Conservation (phyloP, 257 asterid species). For the Leptodermis oblonga region DNA sequence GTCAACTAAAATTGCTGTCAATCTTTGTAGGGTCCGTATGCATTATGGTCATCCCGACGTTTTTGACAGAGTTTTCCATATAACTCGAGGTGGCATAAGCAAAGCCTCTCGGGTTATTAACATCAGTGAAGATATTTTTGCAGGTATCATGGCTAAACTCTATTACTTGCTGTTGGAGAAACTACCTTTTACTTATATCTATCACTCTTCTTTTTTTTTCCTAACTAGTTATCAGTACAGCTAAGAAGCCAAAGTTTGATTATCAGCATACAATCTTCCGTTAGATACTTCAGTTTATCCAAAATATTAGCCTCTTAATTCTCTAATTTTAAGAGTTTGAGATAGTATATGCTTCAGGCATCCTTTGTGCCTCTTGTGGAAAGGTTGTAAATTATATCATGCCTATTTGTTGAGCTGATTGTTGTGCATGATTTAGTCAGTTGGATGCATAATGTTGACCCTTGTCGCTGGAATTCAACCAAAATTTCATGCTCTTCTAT, state of each 20-base stretch:
- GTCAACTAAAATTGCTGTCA: conserved; percentile 19
- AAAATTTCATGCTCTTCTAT: too few relatives aligned
- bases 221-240: background rate
- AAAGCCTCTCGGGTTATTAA: conserved; percentile 95
- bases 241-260: background rate
- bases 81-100: conserved; percentile 98
- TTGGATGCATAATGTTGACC: background rate
- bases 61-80: conserved; percentile 92
- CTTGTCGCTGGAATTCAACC: too few relatives aligned
- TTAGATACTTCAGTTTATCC: background rate
- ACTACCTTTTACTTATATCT: background rate
- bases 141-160: conserved; percentile 41
- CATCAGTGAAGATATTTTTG: conserved; percentile 90
- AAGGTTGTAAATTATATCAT: background rate
- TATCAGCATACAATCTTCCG: background rate
- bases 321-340: background rate
- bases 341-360: background rate
- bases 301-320: background rate
- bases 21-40: conserved; percentile 81
- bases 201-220: background rate
- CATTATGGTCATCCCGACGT: conserved; percentile 99
- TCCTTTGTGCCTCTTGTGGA: too few relatives aligned
- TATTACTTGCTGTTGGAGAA: background rate
- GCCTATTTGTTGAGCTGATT: background rate
- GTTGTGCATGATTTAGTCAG: background rate